These are phyloP conservation scores for Penicillium italicum DNA, from an alignment of 2,329 filamentous ascomycete genomes.

Conservation along the genomic window DNA sequence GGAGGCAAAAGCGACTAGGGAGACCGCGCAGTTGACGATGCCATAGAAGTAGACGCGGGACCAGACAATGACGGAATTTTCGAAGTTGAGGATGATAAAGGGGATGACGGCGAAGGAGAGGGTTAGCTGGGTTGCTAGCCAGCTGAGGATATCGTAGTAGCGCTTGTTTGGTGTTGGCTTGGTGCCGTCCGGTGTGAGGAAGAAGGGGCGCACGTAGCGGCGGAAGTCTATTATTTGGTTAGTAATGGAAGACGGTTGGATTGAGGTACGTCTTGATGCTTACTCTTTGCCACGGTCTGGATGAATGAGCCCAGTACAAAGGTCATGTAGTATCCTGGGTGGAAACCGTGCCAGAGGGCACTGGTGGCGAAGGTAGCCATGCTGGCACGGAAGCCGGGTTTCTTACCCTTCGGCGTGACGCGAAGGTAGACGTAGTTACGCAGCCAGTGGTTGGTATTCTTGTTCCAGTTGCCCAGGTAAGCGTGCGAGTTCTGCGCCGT, in stretches of 20 bases:
- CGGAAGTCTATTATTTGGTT: conserved; percentile 65
- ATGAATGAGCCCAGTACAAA: conserved; percentile 88
- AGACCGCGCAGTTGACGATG: conserved; percentile 61
- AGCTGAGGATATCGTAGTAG: conserved; percentile 80
- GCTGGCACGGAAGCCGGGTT: conserved; percentile 91
- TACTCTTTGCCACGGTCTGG: conserved; percentile 92
- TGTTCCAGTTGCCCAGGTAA: conserved; percentile 93
- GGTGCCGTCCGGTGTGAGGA: conserved; percentile 73
- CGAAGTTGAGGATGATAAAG: conserved; percentile 76
- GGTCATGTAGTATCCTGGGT: conserved; percentile 89
- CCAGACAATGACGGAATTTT: conserved; percentile 72
- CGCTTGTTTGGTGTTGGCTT: conserved; percentile 67
- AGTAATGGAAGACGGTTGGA: conserved; percentile 11
- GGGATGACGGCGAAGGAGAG: conserved; percentile 81
- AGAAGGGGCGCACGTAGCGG: conserved; percentile 85
- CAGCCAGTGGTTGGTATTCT: conserved; percentile 97
- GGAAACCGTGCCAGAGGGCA: conserved; percentile 97
- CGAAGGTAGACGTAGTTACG: conserved; percentile 93
- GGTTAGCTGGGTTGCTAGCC: conserved; percentile 71
- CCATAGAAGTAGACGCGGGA: conserved; percentile 84
- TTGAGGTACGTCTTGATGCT: conserved; percentile 36
- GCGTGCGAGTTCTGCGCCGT: conserved; percentile 88
- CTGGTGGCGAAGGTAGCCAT: conserved; percentile 92
- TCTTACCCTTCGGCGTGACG: conserved; percentile 91
- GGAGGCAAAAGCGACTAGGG: conserved; percentile 71